Base-by-base conservation (phyloP, 345 rosid genomes). In the Syzygium oleosum region DNA sequence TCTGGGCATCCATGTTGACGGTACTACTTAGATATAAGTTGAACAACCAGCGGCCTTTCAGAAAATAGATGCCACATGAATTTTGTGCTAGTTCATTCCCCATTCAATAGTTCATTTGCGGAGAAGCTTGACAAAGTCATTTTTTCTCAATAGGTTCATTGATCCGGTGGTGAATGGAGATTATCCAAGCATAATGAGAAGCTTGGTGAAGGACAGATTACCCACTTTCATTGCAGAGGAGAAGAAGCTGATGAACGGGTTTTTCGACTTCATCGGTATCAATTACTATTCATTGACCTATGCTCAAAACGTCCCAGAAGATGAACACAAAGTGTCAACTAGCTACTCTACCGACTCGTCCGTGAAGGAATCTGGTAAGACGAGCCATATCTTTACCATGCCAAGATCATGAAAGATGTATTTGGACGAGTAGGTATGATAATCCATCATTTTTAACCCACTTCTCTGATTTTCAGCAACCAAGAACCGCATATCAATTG, bases 231-330 rank as follows among this genome's bases (percentile, higher is more conserved):
- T 88, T 6, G 43, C 84, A 43, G 56, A 88, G 86, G 93, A 93
- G 87, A 91, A 86, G 85, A 31, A 85, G 54, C 21, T 92, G n/a
- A 54, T 92, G 21, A 91, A 84, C 87, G 91, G 92, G 29, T 90
- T 93, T 56, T 87, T 90, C 59, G 93, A 93, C 85, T 93, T 92
- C 87, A 87, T 93, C n/a, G 94, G 93, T 29, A 86, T 93, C 65
- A 93, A 93, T 63, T 92, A 91, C 63, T 93, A 93, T 51, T 84
- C 90, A 29, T n/a, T 92, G 51, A 58, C 51, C 53, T 93, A 88
- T 91, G 93, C 89, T 85, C 87, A 85, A 54, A 80, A 84, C 90
- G 13, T 85, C 55, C 87, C 93, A 7, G n/a, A 87, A 15, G 46
- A 88, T 84, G 84, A 34, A 19, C 77, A 59, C 27, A 23, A 63